phyloP scores from a whole-genome alignment of 2,329 filamentous ascomycete species.

The Ascochyta fabae region DNA sequence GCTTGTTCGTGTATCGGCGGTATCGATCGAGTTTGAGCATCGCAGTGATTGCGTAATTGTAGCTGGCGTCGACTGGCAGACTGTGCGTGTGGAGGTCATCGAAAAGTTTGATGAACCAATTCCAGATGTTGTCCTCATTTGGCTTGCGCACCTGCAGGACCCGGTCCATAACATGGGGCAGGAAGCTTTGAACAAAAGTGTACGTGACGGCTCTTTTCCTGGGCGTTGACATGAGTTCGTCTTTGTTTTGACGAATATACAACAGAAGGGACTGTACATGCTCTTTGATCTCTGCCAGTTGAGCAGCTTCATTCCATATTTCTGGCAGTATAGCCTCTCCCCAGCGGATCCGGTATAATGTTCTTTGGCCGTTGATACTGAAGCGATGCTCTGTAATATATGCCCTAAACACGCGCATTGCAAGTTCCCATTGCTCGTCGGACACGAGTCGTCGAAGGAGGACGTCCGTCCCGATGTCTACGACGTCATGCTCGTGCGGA shows the following conservation, averaged over 20 bases:
- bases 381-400: conserved; percentile 13
- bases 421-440: conserved; percentile 47
- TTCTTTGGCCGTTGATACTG: conserved; percentile 7
- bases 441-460: conserved; percentile 38
- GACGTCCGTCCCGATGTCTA: conserved; percentile 37
- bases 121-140: conserved; percentile 36
- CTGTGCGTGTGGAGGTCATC: conserved; percentile 25
- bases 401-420: conserved; percentile 34
- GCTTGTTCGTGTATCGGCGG: conserved; percentile 33
- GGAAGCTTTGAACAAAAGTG: conserved; percentile 36
- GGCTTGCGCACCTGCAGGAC: conserved; percentile 25
- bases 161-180: conserved; percentile 37
- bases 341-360: conserved; percentile 9
- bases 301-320: conserved; percentile 33
- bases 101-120: conserved; percentile 37
- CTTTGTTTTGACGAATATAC: conserved; percentile 31
- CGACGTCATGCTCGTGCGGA: conserved; percentile 3
- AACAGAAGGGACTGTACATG: conserved; percentile 36
- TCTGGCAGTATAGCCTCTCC: conserved; percentile 17
- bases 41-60: conserved; percentile 34
- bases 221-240: conserved; percentile 26
- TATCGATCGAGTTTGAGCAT: conserved; percentile 40
- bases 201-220: conserved; percentile 16
- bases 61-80: conserved; percentile 29
- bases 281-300: conserved; percentile 35